Percentiles rank a stretch among this genome's conserved stretches.
These are phyloP conservation scores for Carallia brachiata DNA, from an alignment of 345 rosid species.

Conservation along the genomic window DNA sequence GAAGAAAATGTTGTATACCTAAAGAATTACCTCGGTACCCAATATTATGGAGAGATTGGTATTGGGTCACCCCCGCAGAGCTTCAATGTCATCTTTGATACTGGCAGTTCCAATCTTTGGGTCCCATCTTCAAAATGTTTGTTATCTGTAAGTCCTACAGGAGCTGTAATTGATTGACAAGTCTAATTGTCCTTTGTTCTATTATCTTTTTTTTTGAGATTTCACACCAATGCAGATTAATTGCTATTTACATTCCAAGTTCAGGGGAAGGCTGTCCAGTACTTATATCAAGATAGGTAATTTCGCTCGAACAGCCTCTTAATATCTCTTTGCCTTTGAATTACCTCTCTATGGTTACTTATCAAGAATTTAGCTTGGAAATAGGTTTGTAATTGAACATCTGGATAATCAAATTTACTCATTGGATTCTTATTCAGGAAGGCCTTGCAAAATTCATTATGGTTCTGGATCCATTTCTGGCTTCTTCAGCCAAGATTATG, in stretches of 20 bases:
- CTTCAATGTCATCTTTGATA: conserved; percentile 54
- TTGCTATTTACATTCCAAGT: conserved; percentile 58
- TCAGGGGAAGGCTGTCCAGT: conserved; percentile 41
- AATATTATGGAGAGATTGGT: conserved; percentile 66
- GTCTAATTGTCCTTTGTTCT: no score
- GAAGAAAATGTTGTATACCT: conserved; percentile 37
- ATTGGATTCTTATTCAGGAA: conserved; percentile 30
- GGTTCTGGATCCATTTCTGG: conserved; percentile 48
- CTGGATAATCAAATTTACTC: background rate
- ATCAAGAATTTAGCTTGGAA: background rate
- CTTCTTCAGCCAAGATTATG: conserved; percentile 50
- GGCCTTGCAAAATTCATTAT: conserved; percentile 45
- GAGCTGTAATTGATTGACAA: no score
- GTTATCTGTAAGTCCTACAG: conserved; percentile 41
- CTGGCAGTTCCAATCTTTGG: conserved; percentile 65
- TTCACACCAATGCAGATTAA: conserved; percentile 37
- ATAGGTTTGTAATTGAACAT: background rate
- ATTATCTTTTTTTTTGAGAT: background rate
- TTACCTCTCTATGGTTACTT: background rate
- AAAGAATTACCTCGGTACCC: conserved; percentile 52
- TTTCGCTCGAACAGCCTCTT: conserved; percentile 9
- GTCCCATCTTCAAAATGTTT: conserved; percentile 63
- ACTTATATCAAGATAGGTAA: conserved; percentile 60
- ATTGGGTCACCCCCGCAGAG: conserved; percentile 61
- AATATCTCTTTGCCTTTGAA: background rate